Conservation (phyloP, 2,329 filamentous ascomycete genomes). For the Penicillium olsonii region DNA sequence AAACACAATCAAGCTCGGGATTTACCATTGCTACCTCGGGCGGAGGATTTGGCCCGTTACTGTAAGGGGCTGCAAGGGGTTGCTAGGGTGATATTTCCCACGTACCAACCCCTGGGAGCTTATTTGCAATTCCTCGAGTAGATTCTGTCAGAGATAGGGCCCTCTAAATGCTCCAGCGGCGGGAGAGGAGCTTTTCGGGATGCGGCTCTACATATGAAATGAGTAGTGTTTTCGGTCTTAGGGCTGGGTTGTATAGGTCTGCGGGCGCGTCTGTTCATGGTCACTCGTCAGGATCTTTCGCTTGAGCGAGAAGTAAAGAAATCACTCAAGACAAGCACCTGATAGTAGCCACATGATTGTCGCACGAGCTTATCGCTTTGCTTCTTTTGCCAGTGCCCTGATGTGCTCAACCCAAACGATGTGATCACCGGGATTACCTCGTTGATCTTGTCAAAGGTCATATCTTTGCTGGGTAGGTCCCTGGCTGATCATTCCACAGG, state of each 20-base stretch:
- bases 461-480: conserved; percentile 2
- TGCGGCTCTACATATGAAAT: no score
- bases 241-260: no score
- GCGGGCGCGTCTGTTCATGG: background rate
- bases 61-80: conserved; percentile 14
- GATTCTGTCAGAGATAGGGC: no score
- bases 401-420: background rate
- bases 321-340: no score
- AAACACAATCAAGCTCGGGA: background rate
- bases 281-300: no score
- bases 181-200: no score
- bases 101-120: conserved; percentile 5
- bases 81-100: conserved; percentile 7
- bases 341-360: background rate
- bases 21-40: background rate
- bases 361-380: background rate
- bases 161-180: no score
- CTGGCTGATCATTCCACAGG: conserved; percentile 22
- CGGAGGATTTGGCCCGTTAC: background rate
- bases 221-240: no score
- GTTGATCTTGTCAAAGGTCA: background rate
- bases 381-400: background rate
- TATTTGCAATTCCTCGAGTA: background rate
- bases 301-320: no score
- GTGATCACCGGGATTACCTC: background rate